Evolutionary conservation across 1,284 basidiomycete genomes (phyloP).

Genomic region (Peniophora sp.): DNA sequence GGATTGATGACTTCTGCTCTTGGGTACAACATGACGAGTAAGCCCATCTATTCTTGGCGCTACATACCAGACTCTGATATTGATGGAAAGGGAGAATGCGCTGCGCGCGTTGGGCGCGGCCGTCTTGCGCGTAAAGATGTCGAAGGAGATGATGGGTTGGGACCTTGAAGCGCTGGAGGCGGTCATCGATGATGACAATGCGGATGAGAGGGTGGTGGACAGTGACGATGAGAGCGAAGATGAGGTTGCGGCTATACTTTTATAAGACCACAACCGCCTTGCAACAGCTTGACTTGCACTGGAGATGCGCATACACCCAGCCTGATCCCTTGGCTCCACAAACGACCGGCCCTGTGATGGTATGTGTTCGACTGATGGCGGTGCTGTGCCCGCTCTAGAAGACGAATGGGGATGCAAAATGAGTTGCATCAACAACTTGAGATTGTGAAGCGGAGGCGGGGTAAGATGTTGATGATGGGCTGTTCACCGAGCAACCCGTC

Average conservation of each 20-base stretch:
- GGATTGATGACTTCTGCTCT: constrained; percentile 73
- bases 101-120: constrained; percentile 37
- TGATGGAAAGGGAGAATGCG: constrained; percentile 42
- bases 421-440: too few species aligned
- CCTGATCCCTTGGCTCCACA: constrained; percentile 7
- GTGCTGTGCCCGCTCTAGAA: too few species aligned
- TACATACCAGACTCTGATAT: background rate
- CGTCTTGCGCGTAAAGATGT: constrained; percentile 32
- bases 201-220: constrained; percentile 19
- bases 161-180: constrained; percentile 58
- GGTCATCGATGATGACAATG: constrained; percentile 29
- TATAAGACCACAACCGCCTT: too few species aligned
- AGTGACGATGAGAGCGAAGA: constrained; percentile 29
- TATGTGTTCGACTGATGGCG: too few species aligned
- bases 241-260: constrained; percentile 15
- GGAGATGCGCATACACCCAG: too few species aligned
- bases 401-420: too few species aligned
- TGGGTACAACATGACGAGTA: constrained; percentile 64
- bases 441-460: too few species aligned
- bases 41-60: constrained; percentile 13
- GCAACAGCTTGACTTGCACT: too few species aligned
- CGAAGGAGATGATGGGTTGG: constrained; percentile 59
- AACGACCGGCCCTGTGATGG: background rate
- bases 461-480: too few species aligned
- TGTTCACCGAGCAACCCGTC: too few species aligned